Evolutionary conservation across 2,329 filamentous ascomycete species (phyloP).

Genomic region (Aspergillus texensis): DNA sequence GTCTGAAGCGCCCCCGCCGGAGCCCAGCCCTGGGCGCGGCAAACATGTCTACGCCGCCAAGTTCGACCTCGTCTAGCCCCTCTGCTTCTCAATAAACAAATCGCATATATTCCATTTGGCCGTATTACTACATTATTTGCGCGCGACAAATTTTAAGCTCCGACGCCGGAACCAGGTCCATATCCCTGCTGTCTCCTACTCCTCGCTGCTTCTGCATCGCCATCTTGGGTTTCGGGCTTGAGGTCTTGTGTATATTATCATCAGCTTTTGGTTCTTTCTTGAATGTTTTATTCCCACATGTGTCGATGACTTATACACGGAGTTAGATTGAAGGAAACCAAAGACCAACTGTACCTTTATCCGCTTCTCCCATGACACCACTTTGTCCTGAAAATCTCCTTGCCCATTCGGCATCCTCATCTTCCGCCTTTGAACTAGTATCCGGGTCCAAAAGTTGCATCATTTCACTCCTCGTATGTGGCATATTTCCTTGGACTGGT

Average conservation of each 20-base stretch:
- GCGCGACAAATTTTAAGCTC: constrained; percentile 44
- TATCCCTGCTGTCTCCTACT: constrained; percentile 57
- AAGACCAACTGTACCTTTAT: constrained; percentile 41
- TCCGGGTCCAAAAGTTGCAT: constrained; percentile 14
- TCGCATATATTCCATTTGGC: constrained; percentile 7
- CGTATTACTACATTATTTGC: constrained; percentile 14
- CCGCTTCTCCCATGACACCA: constrained; percentile 38
- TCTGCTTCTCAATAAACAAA: constrained; percentile 38
- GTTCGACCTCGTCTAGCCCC: constrained; percentile 39
- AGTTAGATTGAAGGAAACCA: constrained; percentile 30
- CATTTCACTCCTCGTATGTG: constrained; percentile 38
- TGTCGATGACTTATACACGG: constrained; percentile 28
- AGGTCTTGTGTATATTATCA: constrained; percentile 46
- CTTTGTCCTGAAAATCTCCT: constrained; percentile 57
- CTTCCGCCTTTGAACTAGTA: not conserved
- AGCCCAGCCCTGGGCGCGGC: constrained; percentile 54
- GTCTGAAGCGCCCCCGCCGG: constrained; percentile 77
- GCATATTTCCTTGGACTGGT: constrained; percentile 25
- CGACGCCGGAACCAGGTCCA: constrained; percentile 57
- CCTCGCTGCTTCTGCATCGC: constrained; percentile 42
- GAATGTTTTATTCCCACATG: constrained; percentile 19
- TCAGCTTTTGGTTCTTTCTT: constrained; percentile 34
- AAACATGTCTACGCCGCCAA: constrained; percentile 32
- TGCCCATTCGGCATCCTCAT: constrained; percentile 56
- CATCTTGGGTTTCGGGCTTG: constrained; percentile 36